Conservation (phyloP, 805 yeast species). For the Myxozyma kluyveri region DNA sequence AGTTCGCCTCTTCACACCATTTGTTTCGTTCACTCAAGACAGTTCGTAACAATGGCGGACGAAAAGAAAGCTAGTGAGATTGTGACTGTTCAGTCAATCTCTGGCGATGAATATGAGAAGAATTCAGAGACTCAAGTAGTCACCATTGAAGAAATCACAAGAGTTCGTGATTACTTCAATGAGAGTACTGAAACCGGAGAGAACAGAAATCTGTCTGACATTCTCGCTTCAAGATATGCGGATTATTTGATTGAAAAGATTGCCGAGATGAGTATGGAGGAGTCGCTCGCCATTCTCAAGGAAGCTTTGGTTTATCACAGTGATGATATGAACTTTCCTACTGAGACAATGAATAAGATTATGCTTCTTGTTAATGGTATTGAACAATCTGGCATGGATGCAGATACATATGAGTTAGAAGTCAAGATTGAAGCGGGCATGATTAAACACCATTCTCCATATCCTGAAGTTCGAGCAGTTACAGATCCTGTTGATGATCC, state of each 20-base stretch:
- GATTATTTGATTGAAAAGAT: constrained; percentile 16
- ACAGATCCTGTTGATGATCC: constrained; percentile 58
- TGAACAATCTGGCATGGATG: neutral
- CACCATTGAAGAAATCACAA: neutral
- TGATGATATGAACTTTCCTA: constrained; percentile 20
- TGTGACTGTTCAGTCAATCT: neutral
- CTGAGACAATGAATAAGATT: constrained; percentile 7
- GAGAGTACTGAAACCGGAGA: neutral
- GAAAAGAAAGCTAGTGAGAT: constrained; percentile 2
- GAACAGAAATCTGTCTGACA: constrained; percentile 1
- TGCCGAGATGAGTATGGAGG: constrained; percentile 32
- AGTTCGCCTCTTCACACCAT: neutral
- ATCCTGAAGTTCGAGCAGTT: constrained; percentile 65
- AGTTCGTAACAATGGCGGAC: constrained; percentile 1
- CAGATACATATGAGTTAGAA: constrained; percentile 10
- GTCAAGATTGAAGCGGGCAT: constrained; percentile 15
- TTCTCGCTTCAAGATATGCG: neutral
- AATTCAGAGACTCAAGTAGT: neutral
- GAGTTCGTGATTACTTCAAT: constrained; percentile 6
- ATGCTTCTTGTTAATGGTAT: neutral
- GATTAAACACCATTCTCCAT: constrained; percentile 41
- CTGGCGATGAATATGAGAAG: neutral
- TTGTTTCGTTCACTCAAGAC: neutral
- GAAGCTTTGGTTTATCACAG: constrained; percentile 6
- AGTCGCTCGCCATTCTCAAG: constrained; percentile 38